A percentile compares a stretch with the other conserved stretches of the same genome.
Evolutionary conservation across 2,329 filamentous ascomycete genomes (phyloP).

Genomic region (Cladosporium sp.): DNA sequence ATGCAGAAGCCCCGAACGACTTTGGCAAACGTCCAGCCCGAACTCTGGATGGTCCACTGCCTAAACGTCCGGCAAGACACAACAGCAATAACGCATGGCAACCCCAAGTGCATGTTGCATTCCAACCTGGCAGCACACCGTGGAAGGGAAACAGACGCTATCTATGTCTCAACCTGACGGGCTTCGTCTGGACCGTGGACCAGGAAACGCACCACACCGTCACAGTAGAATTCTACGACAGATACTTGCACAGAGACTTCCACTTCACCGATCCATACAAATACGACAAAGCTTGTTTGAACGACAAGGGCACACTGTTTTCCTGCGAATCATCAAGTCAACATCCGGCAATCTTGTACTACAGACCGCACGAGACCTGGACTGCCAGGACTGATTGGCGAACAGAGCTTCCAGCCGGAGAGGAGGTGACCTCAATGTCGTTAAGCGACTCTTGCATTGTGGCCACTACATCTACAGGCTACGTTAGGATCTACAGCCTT

Average conservation of each 20-base stretch:
- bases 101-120: constrained; percentile 76
- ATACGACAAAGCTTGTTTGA: constrained; percentile 92
- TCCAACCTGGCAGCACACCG: constrained; percentile 92
- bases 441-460: constrained; percentile 89
- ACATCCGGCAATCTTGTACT: constrained; percentile 83
- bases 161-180: constrained; percentile 87
- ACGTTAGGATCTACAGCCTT: constrained; percentile 88
- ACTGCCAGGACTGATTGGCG: constrained; percentile 88
- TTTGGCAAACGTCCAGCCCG: constrained; percentile 61
- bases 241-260: constrained; percentile 87
- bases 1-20: constrained; percentile 66
- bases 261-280: constrained; percentile 96
- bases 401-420: constrained; percentile 82
- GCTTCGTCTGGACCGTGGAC: constrained; percentile 95
- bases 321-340: constrained; percentile 70
- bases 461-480: constrained; percentile 81
- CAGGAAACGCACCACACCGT: constrained; percentile 88
- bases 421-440: constrained; percentile 83
- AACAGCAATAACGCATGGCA: constrained; percentile 50
- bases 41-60: constrained; percentile 42
- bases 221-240: constrained; percentile 96
- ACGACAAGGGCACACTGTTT: constrained; percentile 82
- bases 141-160: constrained; percentile 96
- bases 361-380: constrained; percentile 96
- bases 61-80: constrained; percentile 53